phyloP scores from a whole-genome alignment of 2,329 filamentous ascomycete genomes.

The Fusarium sp. region DNA sequence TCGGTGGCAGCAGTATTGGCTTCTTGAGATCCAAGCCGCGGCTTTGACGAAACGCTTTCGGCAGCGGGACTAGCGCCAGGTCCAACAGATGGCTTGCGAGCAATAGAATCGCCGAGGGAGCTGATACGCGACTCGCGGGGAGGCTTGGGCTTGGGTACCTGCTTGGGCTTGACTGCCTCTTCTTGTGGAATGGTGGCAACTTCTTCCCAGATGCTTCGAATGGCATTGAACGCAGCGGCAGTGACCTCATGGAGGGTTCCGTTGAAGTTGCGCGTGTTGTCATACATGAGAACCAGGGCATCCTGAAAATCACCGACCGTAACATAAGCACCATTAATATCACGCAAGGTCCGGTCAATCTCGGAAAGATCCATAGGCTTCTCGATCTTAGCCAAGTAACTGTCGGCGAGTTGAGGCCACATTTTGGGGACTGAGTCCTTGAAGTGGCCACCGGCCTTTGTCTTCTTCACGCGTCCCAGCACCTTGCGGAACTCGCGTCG shows the following conservation, averaged over 20 bases:
- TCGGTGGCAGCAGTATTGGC: slow-evolving; percentile 28
- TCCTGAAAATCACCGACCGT: slow-evolving; percentile 76
- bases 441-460: slow-evolving; percentile 81
- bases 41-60: slow-evolving; percentile 32
- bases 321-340: slow-evolving; percentile 66
- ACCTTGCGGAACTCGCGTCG: slow-evolving; percentile 70
- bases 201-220: slow-evolving; percentile 62
- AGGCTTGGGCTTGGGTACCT: slow-evolving; percentile 51
- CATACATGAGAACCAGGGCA: slow-evolving; percentile 80
- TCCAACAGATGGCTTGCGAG: slow-evolving; percentile 44
- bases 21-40: slow-evolving; percentile 31
- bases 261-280: slow-evolving; percentile 86
- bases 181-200: slow-evolving; percentile 55
- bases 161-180: slow-evolving; percentile 68
- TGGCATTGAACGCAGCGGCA: slow-evolving; percentile 61
- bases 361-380: slow-evolving; percentile 85
- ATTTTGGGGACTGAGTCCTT: slow-evolving; percentile 79
- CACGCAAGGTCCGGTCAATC: slow-evolving; percentile 83
- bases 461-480: slow-evolving; percentile 83
- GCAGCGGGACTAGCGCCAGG: slow-evolving; percentile 44
- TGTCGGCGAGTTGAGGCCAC: slow-evolving; percentile 78
- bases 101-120: slow-evolving; percentile 35
- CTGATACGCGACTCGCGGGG: slow-evolving; percentile 47
- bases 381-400: slow-evolving; percentile 73
- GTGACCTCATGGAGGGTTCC: slow-evolving; percentile 80